Conservation (phyloP, 805 yeast species). For the Suhomyces sp. region DNA sequence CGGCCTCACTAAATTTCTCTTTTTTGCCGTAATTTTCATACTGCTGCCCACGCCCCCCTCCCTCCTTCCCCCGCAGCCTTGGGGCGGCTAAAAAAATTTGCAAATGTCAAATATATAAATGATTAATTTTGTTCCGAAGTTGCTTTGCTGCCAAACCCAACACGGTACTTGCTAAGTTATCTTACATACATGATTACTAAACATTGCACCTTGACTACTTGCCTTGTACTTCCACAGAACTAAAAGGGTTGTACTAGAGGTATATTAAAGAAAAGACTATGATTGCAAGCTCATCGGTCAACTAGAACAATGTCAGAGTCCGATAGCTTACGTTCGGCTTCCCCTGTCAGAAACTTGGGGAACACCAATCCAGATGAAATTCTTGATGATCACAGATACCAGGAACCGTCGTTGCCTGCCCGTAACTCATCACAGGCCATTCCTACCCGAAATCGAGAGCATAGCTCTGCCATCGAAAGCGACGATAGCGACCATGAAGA, state of each 20-base stretch:
- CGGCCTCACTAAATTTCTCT: not conserved
- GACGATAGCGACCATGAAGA: conserved; percentile 3
- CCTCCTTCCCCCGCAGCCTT: not conserved
- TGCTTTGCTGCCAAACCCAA: not conserved
- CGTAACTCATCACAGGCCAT: conserved; percentile 6
- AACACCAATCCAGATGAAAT: conserved; percentile 29
- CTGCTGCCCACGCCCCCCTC: not conserved
- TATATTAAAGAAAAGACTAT: conserved; percentile 2
- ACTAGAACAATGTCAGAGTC: conserved; percentile 34
- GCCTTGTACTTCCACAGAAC: conserved; percentile 2
- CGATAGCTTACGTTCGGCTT: conserved; percentile 32
- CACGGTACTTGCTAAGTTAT: not conserved
- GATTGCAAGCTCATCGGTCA: conserved; percentile 3
- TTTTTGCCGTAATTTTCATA: not conserved
- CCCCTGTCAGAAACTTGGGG: conserved; percentile 21
- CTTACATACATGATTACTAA: conserved; percentile 6
- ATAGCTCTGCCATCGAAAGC: conserved; percentile 5
- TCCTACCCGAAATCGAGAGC: conserved; percentile 14
- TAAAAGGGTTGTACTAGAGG: conserved; percentile 2
- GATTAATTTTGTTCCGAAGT: not conserved
- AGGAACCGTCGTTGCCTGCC: conserved; percentile 31
- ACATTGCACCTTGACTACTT: not conserved
- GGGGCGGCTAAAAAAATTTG: not conserved
- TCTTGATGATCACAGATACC: conserved; percentile 41
- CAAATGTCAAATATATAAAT: not conserved